Evolutionary conservation across 768 basidiomycete species (phyloP).

Genomic region (Auricularia cornea): DNA sequence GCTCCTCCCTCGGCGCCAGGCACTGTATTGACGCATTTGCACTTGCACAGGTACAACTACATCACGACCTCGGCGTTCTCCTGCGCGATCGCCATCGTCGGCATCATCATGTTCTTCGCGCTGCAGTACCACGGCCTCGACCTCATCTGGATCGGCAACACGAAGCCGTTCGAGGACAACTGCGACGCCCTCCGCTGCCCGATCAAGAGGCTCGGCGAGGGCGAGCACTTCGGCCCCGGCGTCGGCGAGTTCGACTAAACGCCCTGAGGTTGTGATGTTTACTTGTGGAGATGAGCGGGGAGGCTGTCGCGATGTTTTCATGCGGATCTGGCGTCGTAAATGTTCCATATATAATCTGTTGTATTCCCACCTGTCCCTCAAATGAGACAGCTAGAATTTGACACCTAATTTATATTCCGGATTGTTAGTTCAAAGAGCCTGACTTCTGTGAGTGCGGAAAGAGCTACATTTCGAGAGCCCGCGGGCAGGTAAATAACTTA

Average conservation of each 20-base stretch:
- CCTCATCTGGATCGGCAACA: constrained; percentile 27
- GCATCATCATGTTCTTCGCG: constrained; percentile 30
- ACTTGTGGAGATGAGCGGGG: too few relatives aligned
- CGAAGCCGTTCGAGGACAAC: constrained; percentile 8
- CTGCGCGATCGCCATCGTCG: constrained; percentile 27
- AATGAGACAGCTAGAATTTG: too few relatives aligned
- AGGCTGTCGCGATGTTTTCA: too few relatives aligned
- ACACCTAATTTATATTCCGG: too few relatives aligned
- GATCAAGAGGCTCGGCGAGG: constrained; percentile 10
- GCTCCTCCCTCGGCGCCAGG: neutral
- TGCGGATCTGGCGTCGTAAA: too few relatives aligned
- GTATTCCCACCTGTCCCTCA: too few relatives aligned
- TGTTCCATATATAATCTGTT: too few relatives aligned
- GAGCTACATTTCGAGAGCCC: too few relatives aligned
- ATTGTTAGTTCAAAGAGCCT: too few relatives aligned
- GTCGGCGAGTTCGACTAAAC: neutral
- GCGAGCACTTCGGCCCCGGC: constrained; percentile 17
- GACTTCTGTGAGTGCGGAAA: too few relatives aligned
- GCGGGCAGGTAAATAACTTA: too few relatives aligned
- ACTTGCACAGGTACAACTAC: constrained; percentile 23
- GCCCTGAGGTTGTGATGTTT: too few relatives aligned
- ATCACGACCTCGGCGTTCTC: constrained; percentile 26
- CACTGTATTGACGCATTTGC: neutral
- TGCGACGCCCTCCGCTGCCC: constrained; percentile 12
- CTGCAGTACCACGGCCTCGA: constrained; percentile 18